Base-by-base conservation (phyloP, 2,329 filamentous ascomycete genomes). In the Aspergillus amoenus region DNA sequence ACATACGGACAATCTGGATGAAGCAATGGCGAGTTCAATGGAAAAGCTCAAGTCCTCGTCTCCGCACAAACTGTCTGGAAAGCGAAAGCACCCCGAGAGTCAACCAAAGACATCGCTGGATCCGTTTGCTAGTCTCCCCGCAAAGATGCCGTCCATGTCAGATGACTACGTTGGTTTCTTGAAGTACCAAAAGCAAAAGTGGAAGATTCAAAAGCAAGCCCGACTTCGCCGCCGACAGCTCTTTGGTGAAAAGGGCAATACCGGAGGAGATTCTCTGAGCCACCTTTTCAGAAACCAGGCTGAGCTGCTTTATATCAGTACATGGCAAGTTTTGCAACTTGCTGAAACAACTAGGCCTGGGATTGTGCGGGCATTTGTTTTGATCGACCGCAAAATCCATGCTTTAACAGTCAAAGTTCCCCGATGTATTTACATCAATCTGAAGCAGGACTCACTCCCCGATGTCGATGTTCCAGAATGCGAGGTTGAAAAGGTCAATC, bases 101-200 rank as follows among this genome's bases (percentile, higher is more conserved):
- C 81, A 80, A 43, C 72, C 77, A 63, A 76, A 81, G 32, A 85
- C 88, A 45, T 85, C 83, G 3, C 76, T 83, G 0, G 90, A 97
- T 69, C 92, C 92, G 0, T 95, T 91, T 73, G 88, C 91, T 27
- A 85, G 85, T 22, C 81, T 99, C 13, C 94, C 94, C 0, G 85
- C 88, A 59, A 82, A 85, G 42, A 95, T 96, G 89, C 93, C 94
- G 1, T 84, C 84, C 22, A 89, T 94, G 18, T 90, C 87, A 0
- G 86, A 94, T 48, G 89, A 99, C 73, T 99, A 99, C 65, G 79
- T 85, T 17, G 91, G 85, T 0, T 99, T 96, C 80, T 74, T 99
- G 52, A 83, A 89, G 68, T 97, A 97, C 68, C 94, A 99, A 72
- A 99, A 99, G 76, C 86, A 93, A 77, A 99, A 99, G 75, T 99